phyloP scores from a whole-genome alignment of 2,329 filamentous ascomycete genomes.

The Talaromyces albobiverticillius region DNA sequence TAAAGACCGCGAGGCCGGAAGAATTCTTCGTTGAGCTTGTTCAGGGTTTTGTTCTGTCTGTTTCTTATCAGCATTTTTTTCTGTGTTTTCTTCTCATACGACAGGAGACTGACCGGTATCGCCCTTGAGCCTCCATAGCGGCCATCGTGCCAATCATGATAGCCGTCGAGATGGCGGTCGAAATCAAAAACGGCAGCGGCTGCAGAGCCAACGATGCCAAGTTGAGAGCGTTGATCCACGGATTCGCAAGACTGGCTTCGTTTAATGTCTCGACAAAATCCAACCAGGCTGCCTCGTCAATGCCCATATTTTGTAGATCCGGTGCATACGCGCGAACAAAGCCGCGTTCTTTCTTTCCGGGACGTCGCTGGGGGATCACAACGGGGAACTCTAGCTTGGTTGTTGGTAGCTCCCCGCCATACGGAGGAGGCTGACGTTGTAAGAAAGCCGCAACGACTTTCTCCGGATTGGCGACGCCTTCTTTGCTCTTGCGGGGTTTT shows the following conservation, averaged over 20 bases:
- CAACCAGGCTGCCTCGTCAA: constrained; percentile 35
- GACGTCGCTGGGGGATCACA: constrained; percentile 39
- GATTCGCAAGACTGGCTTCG: constrained; percentile 10
- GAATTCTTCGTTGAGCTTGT: constrained; percentile 54
- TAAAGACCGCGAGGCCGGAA: constrained; percentile 58
- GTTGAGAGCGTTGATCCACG: constrained; percentile 14
- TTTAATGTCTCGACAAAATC: constrained; percentile 34
- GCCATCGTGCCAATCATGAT: constrained; percentile 7
- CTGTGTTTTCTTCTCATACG: background rate
- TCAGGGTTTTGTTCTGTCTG: constrained; percentile 53
- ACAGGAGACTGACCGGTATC: constrained; percentile 15
- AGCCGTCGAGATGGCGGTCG: constrained; percentile 7
- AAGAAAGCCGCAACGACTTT: constrained; percentile 16
- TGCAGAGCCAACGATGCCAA: constrained; percentile 6
- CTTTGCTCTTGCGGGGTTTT: constrained; percentile 12
- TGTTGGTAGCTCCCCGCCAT: background rate
- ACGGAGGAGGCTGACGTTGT: constrained; percentile 11
- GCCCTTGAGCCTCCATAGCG: constrained; percentile 18
- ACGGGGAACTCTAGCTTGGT: constrained; percentile 25
- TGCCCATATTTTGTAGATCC: constrained; percentile 30
- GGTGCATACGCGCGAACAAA: constrained; percentile 42
- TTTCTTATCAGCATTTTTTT: background rate
- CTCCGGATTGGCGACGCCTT: constrained; percentile 11
- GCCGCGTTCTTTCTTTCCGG: constrained; percentile 32
- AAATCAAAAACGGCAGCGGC: background rate